Conservation (phyloP, 1,284 basidiomycete species). For the Irpex lacteus region DNA sequence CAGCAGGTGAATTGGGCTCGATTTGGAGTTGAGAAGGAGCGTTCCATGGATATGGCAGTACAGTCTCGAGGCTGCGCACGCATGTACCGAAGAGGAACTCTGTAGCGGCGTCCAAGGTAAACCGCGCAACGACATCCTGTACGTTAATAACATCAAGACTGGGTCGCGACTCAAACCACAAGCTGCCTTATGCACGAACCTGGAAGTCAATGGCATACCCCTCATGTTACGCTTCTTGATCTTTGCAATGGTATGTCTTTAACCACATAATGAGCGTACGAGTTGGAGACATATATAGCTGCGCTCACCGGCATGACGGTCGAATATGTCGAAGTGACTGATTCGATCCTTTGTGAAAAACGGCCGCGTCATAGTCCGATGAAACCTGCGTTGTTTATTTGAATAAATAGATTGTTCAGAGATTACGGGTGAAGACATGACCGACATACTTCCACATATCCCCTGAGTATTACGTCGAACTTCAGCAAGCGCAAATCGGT, state of each 20-base stretch:
- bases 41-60: conserved; percentile 30
- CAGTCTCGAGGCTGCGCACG: conserved; percentile 30
- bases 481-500: neutral
- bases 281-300: neutral
- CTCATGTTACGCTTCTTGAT: conserved; percentile 16
- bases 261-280: neutral
- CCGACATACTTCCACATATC: conserved; percentile 29
- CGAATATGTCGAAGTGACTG: conserved; percentile 23
- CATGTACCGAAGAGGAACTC: conserved; percentile 41
- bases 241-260: conserved; percentile 19
- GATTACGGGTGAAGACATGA: neutral
- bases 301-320: conserved; percentile 18
- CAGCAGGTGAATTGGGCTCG: conserved; percentile 11
- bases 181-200: conserved; percentile 3
- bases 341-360: conserved; percentile 25
- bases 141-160: neutral
- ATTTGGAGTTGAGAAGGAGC: conserved; percentile 1
- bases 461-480: conserved; percentile 14
- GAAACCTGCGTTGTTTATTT: conserved; percentile 18
- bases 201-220: conserved; percentile 25
- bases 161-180: too few relatives aligned
- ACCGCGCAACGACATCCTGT: conserved; percentile 33
- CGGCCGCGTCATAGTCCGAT: conserved; percentile 30
- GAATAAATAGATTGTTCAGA: too few relatives aligned
- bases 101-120: conserved; percentile 39